Evolutionary conservation across 2,329 filamentous ascomycete species (phyloP).

Genomic region (Phialophora chinensis): DNA sequence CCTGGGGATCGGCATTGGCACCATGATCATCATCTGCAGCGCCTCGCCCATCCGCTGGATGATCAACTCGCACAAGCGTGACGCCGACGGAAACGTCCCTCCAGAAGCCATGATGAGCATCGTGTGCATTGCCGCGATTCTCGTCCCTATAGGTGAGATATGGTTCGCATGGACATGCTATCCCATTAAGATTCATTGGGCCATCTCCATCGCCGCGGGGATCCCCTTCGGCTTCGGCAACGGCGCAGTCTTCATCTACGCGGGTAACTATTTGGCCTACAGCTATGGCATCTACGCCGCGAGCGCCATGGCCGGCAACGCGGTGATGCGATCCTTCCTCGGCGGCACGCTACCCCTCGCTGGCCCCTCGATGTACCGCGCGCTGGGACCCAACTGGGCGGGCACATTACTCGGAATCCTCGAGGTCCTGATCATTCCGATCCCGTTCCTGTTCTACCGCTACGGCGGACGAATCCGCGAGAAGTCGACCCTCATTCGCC

Average conservation of each 20-base stretch:
- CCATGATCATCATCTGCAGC: conserved; percentile 56
- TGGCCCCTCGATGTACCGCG: conserved; percentile 72
- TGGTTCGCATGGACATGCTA: conserved; percentile 89
- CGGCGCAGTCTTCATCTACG: conserved; percentile 79
- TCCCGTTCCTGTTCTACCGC: conserved; percentile 77
- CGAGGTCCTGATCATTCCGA: conserved; percentile 75
- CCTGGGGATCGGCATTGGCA: conserved; percentile 69
- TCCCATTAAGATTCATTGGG: conserved; percentile 78
- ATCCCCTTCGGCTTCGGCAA: conserved; percentile 81
- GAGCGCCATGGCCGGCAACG: conserved; percentile 78
- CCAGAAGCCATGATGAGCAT: conserved; percentile 83
- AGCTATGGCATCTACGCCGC: conserved; percentile 83
- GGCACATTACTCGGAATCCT: conserved; percentile 76
- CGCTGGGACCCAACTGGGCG: conserved; percentile 76
- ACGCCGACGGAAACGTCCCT: conserved; percentile 74
- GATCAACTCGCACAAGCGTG: conserved; percentile 76
- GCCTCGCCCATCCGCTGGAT: conserved; percentile 75
- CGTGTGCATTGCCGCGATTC: conserved; percentile 76
- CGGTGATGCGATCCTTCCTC: conserved; percentile 72
- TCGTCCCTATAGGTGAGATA: conserved; percentile 78
- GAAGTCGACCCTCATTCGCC: conserved; percentile 61
- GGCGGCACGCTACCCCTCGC: conserved; percentile 81
- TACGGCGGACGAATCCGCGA: conserved; percentile 63
- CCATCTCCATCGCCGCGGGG: conserved; percentile 77
- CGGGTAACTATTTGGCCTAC: conserved; percentile 77